Percentiles rank a stretch among this genome's conserved stretches.
Evolutionary conservation across 1,284 basidiomycete genomes (phyloP).

Genomic region (Trichosporon asahii): DNA sequence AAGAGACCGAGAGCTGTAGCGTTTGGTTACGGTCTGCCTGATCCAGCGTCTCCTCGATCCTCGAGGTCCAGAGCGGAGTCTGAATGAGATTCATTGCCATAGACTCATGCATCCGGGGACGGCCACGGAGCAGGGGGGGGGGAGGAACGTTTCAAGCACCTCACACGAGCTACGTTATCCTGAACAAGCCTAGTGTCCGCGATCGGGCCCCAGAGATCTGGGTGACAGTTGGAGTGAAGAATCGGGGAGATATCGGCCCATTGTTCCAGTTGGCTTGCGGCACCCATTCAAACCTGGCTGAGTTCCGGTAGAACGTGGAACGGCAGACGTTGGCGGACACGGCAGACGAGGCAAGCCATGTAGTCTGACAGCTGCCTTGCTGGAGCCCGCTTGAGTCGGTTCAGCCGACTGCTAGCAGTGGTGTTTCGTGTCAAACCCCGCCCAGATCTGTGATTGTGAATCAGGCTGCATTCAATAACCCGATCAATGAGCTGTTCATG

Average conservation of each 20-base stretch:
- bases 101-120: not conserved
- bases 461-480: not conserved
- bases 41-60: not conserved
- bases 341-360: too few species aligned
- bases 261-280: not conserved
- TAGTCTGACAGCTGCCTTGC: too few species aligned
- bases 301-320: not conserved
- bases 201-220: slow-evolving; percentile 4
- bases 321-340: too few species aligned
- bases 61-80: not conserved
- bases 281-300: not conserved
- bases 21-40: too few species aligned
- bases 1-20: not conserved
- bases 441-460: not conserved
- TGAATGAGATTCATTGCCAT: not conserved
- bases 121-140: not conserved
- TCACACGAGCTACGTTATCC: not conserved
- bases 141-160: not conserved
- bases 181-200: not conserved
- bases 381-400: not conserved
- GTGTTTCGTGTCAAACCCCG: not conserved
- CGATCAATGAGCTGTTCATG: slow-evolving; percentile 3
- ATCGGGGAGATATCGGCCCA: not conserved
- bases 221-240: not conserved
- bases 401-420: not conserved